Evolutionary conservation across 371 early-diverging fungal genomes (phyloP).

Genomic region (Sporodiniella umbellata): DNA sequence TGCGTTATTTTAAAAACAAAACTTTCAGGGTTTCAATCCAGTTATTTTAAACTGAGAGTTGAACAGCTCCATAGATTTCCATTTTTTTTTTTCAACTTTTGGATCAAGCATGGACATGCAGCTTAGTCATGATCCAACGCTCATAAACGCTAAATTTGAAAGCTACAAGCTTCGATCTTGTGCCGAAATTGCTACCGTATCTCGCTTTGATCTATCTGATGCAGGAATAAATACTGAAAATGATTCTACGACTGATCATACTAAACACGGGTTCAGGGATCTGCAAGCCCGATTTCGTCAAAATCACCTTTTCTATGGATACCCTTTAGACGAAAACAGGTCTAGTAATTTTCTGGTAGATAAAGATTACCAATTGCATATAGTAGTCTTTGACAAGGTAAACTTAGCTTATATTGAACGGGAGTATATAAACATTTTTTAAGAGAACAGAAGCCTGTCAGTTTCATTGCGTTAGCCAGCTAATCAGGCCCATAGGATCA

Average conservation of each 20-base stretch:
- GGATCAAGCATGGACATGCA: constrained; percentile 2
- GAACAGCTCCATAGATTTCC: too few species aligned
- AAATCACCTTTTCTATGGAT: constrained; percentile 58
- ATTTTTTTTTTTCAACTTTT: neutral
- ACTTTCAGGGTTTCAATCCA: too few species aligned
- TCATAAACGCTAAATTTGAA: constrained; percentile 64
- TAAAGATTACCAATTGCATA: constrained; percentile 33
- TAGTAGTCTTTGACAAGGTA: constrained; percentile 47
- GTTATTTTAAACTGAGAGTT: too few species aligned
- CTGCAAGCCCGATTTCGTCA: constrained; percentile 65
- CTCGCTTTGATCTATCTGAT: constrained; percentile 24
- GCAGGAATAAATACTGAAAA: constrained; percentile 4
- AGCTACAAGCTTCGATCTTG: constrained; percentile 64
- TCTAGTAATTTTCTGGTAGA: constrained; percentile 45
- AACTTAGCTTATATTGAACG: too few species aligned
- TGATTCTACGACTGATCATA: constrained; percentile 6
- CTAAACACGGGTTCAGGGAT: constrained; percentile 54
- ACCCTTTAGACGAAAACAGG: constrained; percentile 18
- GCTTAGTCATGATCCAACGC: constrained; percentile 3
- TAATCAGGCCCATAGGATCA: constrained; percentile 22
- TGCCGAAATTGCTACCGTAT: constrained; percentile 30
- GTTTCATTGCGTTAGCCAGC: constrained; percentile 10
- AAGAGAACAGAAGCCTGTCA: constrained; percentile 7
- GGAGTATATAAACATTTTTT: neutral
- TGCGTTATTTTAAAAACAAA: too few species aligned